These are phyloP conservation scores for Beta lomatogona DNA, from an alignment of 179 eudicot species.

Conservation along the genomic window DNA sequence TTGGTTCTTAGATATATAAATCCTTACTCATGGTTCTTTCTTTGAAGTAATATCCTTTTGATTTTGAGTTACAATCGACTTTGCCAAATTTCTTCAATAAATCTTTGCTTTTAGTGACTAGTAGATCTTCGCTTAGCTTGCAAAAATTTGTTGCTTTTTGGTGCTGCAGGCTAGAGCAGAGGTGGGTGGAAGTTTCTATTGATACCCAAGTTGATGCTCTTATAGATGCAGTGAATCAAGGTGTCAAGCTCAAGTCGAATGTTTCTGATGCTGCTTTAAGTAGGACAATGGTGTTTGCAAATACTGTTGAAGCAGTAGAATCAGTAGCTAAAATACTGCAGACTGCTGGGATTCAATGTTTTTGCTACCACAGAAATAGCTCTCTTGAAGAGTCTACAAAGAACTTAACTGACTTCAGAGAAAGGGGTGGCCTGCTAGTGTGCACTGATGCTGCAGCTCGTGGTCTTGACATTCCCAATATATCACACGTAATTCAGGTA, in stretches of 20 bases:
- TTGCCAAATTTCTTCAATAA: neutral
- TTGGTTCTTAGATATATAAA: neutral
- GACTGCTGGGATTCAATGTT: slow-evolving; percentile 69
- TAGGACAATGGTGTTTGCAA: slow-evolving; percentile 92
- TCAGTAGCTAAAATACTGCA: slow-evolving; percentile 67
- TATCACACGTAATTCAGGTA: slow-evolving; percentile 97
- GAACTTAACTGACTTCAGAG: slow-evolving; percentile 64
- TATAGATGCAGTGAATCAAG: slow-evolving; percentile 61
- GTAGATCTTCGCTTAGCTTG: neutral
- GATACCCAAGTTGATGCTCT: slow-evolving; percentile 87
- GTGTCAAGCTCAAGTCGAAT: slow-evolving; percentile 24
- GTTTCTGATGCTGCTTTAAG: slow-evolving; percentile 38
- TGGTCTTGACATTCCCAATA: slow-evolving; percentile 81
- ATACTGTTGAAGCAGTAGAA: slow-evolving; percentile 95
- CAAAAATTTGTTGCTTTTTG: slow-evolving; percentile 3
- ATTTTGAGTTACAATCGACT: neutral
- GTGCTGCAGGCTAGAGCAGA: slow-evolving; percentile 72
- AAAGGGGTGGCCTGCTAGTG: slow-evolving; percentile 81
- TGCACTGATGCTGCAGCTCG: slow-evolving; percentile 99
- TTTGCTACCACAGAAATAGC: slow-evolving; percentile 74
- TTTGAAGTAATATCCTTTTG: neutral
- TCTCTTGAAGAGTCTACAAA: slow-evolving; percentile 73
- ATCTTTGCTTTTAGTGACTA: neutral
- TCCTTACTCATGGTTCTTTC: neutral
- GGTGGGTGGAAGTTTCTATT: slow-evolving; percentile 81